These are phyloP conservation scores for Chimonanthus praecox DNA, from an alignment of 164 flowering plant genomes.

Conservation along the genomic window DNA sequence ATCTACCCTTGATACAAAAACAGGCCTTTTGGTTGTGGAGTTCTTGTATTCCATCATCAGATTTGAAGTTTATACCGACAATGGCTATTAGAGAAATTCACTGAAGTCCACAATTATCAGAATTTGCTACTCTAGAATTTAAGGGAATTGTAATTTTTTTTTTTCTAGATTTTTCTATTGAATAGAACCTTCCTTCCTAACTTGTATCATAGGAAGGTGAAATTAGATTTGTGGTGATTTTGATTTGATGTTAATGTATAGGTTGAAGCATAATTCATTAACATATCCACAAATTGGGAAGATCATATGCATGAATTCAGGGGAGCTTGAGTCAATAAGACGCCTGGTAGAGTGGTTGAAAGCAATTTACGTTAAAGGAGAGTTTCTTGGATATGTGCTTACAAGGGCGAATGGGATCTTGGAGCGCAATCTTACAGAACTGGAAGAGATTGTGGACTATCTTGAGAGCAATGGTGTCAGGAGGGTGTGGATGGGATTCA, in stretches of 20 bases:
- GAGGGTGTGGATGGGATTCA: slow-evolving; percentile 87
- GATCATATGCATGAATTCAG: slow-evolving; percentile 55
- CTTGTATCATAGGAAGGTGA: background rate
- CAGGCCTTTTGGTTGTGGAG: too few relatives aligned
- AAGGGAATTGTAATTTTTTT: too few relatives aligned
- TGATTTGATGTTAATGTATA: slow-evolving; percentile 12
- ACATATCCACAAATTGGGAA: slow-evolving; percentile 80
- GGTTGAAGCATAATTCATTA: slow-evolving; percentile 85
- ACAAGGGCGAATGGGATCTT: slow-evolving; percentile 50
- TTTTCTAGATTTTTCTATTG: too few relatives aligned
- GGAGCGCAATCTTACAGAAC: slow-evolving; percentile 43
- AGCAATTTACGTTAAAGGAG: slow-evolving; percentile 62
- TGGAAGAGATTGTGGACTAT: slow-evolving; percentile 59
- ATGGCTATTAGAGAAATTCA: background rate
- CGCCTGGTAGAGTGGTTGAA: slow-evolving; percentile 62
- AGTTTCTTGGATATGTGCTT: slow-evolving; percentile 50
- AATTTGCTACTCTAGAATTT: background rate
- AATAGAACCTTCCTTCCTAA: background rate
- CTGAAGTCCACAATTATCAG: background rate
- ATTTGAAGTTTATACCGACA: too few relatives aligned
- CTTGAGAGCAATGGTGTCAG: slow-evolving; percentile 74
- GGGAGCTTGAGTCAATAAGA: slow-evolving; percentile 49
- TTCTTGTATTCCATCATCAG: too few relatives aligned
- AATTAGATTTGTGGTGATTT: background rate
- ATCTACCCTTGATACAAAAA: too few relatives aligned